These are phyloP conservation scores for Hypoxylon cercidicola DNA, from an alignment of 495 filamentous ascomycete genomes.

Conservation along the genomic window DNA sequence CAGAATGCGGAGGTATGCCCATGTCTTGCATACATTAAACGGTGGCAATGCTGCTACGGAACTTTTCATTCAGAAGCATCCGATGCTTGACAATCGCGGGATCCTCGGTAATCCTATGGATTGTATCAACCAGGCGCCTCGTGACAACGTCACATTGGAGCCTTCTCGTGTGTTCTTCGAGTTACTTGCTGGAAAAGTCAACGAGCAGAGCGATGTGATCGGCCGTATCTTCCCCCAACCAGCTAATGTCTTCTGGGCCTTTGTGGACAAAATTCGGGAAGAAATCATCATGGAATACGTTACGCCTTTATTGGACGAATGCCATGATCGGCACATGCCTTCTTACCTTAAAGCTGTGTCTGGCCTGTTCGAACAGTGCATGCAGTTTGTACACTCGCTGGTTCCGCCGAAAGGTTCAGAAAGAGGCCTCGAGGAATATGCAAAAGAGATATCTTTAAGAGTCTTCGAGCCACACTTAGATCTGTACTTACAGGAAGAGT, in stretches of 20 bases:
- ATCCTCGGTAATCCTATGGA: conserved; percentile 81
- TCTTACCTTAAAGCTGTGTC: conserved; percentile 88
- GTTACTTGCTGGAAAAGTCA: conserved; percentile 74
- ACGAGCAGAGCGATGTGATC: conserved; percentile 85
- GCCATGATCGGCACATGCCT: conserved; percentile 78
- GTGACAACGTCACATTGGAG: conserved; percentile 73
- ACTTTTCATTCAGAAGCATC: conserved; percentile 86
- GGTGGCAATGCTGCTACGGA: conserved; percentile 82
- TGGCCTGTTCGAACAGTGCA: conserved; percentile 83
- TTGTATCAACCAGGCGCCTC: conserved; percentile 75
- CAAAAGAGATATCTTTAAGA: conserved; percentile 70
- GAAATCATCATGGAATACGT: conserved; percentile 89
- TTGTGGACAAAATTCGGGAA: conserved; percentile 84
- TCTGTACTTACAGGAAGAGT: conserved; percentile 90
- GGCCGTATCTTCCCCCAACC: conserved; percentile 86
- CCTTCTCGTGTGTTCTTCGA: conserved; percentile 86
- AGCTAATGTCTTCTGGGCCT: conserved; percentile 75
- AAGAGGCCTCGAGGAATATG: conserved; percentile 47
- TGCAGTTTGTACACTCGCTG: conserved; percentile 77
- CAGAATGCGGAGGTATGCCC: conserved; percentile 86
- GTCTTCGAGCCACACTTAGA: conserved; percentile 94
- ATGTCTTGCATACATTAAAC: conserved; percentile 84
- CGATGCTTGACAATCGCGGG: conserved; percentile 77
- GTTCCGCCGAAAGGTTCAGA: conserved; percentile 60
- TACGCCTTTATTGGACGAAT: conserved; percentile 87